Conservation (phyloP, 1,284 basidiomycete species). For the Sanghuangporus weigelae region DNA sequence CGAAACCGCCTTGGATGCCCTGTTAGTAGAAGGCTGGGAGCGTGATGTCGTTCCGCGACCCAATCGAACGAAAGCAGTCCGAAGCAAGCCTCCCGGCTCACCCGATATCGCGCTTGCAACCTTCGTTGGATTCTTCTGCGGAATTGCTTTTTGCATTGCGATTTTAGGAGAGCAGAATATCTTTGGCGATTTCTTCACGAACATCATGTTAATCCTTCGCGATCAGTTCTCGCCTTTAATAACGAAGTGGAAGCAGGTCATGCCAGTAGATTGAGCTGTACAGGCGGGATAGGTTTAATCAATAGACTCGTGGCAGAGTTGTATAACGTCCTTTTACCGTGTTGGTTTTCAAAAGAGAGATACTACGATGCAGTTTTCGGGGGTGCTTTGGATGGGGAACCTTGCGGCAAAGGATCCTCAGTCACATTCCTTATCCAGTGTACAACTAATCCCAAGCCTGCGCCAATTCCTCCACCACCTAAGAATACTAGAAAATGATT, state of each 20-base stretch:
- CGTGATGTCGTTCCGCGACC: slow-evolving; percentile 35
- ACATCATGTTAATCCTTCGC: neutral
- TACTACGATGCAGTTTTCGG: neutral
- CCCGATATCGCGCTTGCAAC: neutral
- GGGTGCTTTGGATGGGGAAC: neutral
- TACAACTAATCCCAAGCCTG: slow-evolving; percentile 14
- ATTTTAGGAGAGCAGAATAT: neutral
- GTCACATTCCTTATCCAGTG: slow-evolving; percentile 16
- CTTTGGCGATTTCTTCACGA: neutral
- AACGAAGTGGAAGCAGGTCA: neutral
- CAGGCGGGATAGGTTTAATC: neutral
- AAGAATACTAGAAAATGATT: slow-evolving; percentile 11
- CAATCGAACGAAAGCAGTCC: neutral
- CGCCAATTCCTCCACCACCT: slow-evolving; percentile 16
- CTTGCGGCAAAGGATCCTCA: slow-evolving; percentile 6
- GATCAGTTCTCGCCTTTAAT: neutral
- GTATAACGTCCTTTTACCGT: neutral
- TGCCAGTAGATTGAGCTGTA: neutral
- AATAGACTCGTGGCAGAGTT: neutral
- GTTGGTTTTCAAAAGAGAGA: neutral
- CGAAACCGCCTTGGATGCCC: slow-evolving; percentile 49
- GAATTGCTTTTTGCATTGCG: neutral
- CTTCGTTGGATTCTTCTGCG: slow-evolving; percentile 8
- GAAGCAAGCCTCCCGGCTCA: neutral
- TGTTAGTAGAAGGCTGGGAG: slow-evolving; percentile 72